These are phyloP conservation scores for Limonium bicolor DNA, from an alignment of 148 eudicot genomes.

Conservation along the genomic window DNA sequence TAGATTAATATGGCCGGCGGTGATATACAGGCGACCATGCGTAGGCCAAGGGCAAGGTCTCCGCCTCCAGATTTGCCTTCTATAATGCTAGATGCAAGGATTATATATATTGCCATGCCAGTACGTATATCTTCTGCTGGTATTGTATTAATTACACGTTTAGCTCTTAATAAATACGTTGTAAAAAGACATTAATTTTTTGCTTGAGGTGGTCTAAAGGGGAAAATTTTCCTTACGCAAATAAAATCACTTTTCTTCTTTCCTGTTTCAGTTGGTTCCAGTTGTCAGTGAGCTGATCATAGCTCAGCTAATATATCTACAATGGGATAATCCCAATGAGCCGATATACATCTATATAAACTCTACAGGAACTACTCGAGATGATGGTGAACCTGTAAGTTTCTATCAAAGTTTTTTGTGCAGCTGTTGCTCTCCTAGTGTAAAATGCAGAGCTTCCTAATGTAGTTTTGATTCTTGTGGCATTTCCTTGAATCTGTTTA, in stretches of 20 bases:
- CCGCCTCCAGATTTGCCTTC: constrained; percentile 95
- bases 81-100: constrained; percentile 49
- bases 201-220: too few relatives aligned
- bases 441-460: too few relatives aligned
- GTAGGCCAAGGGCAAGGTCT: constrained; percentile 53
- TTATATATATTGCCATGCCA: constrained; percentile 77
- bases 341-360: constrained; percentile 78
- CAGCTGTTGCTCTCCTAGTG: too few relatives aligned
- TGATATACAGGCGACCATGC: too few relatives aligned
- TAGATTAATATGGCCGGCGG: too few relatives aligned
- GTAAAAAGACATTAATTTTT: too few relatives aligned
- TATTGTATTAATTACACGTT: too few relatives aligned
- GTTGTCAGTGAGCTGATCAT: constrained; percentile 80
- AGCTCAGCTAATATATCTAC: constrained; percentile 77
- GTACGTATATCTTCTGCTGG: constrained; percentile 38
- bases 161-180: too few relatives aligned
- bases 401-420: constrained; percentile 1
- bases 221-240: too few relatives aligned
- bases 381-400: constrained; percentile 87
- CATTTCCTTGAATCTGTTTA: too few relatives aligned
- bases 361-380: constrained; percentile 82
- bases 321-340: constrained; percentile 67
- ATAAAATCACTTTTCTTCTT: not conserved
- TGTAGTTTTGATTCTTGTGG: too few relatives aligned
- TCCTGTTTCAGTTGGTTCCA: constrained; percentile 53